Evolutionary conservation across 164 flowering plant genomes (phyloP), one percentile per base, ranked within the genome.

Genomic region (Stephania cephalantha): DNA sequence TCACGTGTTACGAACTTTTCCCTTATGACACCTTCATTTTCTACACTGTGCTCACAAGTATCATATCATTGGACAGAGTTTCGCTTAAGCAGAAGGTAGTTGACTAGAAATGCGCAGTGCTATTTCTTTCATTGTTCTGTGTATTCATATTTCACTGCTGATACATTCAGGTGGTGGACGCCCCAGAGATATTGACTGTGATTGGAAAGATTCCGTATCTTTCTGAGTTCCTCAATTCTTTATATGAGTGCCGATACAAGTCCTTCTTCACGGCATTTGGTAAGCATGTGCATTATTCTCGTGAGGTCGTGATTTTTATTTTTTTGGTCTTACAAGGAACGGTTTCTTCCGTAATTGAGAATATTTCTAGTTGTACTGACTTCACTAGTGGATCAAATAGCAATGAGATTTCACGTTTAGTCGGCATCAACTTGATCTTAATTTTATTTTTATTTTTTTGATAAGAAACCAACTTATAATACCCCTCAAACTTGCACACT

Each of bases 181-280:
- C 99, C 55, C 99, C 98, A 17, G 99, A 95, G 87, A 95, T 95
- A 52, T 79, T 95, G 81, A 87, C 99, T 6, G 98, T 93, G 83
- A 89, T 95, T 68, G 95, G 95, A 12, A 95, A 95, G 78, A 84
- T 95, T 69, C 97, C 97, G 1, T 64, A 85, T 79, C 91, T 95
- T 10, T 87, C 97, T 6, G 98, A 87, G 77, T 95, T 95, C 73
- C 45, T 95, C 83, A 95, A 93, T 83, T 92, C 97, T 63, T 80
- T 95, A 1, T 93, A 95, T 78, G 97, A 86, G 73, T 95, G 99
- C 77, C 98, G 86, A 46, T 95, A 93, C 86, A 93, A 90, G 75
- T 88, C 92, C 2, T 95, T 95, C 84, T 95, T 95, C 82, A 72
- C 83, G 17, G 97, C 98, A 73, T 95, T 95, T 85, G 99, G 99